A percentile compares a stretch with the other conserved stretches of the same genome.
These are phyloP conservation scores for Xylariaceae sp. DNA, from an alignment of 2,329 filamentous ascomycete genomes.

Conservation along the genomic window DNA sequence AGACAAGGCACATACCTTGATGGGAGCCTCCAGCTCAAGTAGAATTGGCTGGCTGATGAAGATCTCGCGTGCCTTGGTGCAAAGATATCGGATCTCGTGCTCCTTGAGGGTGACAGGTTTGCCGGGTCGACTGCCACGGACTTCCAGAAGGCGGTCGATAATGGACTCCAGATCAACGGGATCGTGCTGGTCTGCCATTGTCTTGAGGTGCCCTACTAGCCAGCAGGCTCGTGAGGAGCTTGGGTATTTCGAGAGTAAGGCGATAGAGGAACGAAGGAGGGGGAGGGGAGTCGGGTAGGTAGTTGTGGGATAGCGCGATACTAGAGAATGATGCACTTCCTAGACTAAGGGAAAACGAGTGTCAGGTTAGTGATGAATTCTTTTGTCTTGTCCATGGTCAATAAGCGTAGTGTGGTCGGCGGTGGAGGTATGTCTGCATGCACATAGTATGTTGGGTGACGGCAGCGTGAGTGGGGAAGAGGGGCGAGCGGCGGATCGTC, in stretches of 20 bases:
- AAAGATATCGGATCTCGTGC: conserved; percentile 92
- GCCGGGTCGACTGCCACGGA: conserved; percentile 93
- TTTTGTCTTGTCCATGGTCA: neutral
- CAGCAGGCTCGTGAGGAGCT: conserved; percentile 37
- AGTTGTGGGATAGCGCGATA: conserved; percentile 24
- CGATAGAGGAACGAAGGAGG: conserved; percentile 19
- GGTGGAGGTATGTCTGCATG: neutral
- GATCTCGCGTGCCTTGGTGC: conserved; percentile 97
- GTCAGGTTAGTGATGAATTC: conserved; percentile 17
- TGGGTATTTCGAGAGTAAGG: conserved; percentile 21
- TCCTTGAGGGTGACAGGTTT: conserved; percentile 98
- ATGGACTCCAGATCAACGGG: conserved; percentile 99
- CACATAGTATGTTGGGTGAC: neutral
- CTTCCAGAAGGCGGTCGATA: conserved; percentile 96
- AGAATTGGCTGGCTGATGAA: conserved; percentile 99
- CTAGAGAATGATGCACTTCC: conserved; percentile 30
- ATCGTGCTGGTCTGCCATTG: conserved; percentile 69
- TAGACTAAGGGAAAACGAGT: conserved; percentile 17
- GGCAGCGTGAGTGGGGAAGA: conserved; percentile 29
- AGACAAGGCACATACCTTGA: conserved; percentile 68
- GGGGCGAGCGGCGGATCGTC: conserved; percentile 27
- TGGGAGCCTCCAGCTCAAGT: conserved; percentile 94
- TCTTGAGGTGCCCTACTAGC: conserved; percentile 41
- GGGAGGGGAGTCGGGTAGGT: conserved; percentile 17
- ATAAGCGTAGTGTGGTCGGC: neutral